phyloP scores from a whole-genome alignment of 1,139 yeast species.

The Yamadazyma mexicana region DNA sequence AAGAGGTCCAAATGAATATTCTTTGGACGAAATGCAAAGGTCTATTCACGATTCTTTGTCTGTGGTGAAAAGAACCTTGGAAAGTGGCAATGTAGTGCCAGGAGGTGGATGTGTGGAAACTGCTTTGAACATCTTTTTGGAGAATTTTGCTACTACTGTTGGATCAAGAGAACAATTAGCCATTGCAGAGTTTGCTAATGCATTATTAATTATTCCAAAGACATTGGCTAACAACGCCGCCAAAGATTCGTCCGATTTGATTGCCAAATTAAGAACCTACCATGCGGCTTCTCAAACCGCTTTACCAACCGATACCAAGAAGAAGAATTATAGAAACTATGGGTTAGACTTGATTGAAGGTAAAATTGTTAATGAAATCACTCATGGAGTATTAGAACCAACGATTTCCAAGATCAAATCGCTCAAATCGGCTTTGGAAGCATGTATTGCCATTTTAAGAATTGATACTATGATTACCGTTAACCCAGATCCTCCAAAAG shows the following conservation, averaged over 20 bases:
- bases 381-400: slow-evolving; percentile 92
- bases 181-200: slow-evolving; percentile 94
- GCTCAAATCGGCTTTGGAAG: slow-evolving; percentile 93
- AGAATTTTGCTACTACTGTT: slow-evolving; percentile 95
- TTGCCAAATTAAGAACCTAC: slow-evolving; percentile 92
- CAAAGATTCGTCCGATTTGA: slow-evolving; percentile 91
- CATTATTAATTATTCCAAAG: slow-evolving; percentile 90
- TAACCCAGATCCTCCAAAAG: slow-evolving; percentile 92
- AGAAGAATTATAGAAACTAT: slow-evolving; percentile 82
- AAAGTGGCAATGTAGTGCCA: slow-evolving; percentile 92
- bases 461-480: slow-evolving; percentile 98
- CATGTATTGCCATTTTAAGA: slow-evolving; percentile 95
- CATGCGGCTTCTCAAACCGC: slow-evolving; percentile 96
- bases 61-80: slow-evolving; percentile 94
- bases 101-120: slow-evolving; percentile 99
- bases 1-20: slow-evolving; percentile 95
- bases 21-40: slow-evolving; percentile 98
- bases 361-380: slow-evolving; percentile 82
- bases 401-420: slow-evolving; percentile 90
- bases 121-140: slow-evolving; percentile 90
- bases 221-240: slow-evolving; percentile 98
- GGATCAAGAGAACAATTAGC: slow-evolving; percentile 98
- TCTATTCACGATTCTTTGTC: slow-evolving; percentile 91
- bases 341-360: slow-evolving; percentile 93
- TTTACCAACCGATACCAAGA: slow-evolving; percentile 74